Evolutionary conservation across 331 rosid genomes (phyloP).

Genomic region (Malus hybrid): DNA sequence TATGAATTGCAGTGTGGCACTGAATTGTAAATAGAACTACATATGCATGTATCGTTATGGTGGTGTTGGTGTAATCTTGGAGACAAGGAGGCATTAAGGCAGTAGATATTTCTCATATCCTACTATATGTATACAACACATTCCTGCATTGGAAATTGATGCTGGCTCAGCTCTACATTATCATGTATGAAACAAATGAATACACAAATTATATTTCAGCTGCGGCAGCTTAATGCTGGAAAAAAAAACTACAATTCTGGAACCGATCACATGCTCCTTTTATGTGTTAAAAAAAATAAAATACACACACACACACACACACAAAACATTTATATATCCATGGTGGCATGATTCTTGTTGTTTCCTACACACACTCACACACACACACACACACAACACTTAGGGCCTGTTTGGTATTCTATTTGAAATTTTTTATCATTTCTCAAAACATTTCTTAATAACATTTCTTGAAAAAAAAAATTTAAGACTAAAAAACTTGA

Average conservation of each 20-base stretch:
- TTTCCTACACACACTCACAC: not conserved
- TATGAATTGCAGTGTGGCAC: not conserved
- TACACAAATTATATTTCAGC: not conserved
- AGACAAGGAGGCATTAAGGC: conserved; percentile 39
- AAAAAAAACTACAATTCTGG: not conserved
- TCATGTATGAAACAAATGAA: not conserved
- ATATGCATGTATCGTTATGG: not conserved
- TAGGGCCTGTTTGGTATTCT: no score
- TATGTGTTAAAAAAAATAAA: not conserved
- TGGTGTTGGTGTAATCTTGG: not conserved
- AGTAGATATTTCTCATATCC: conserved; percentile 3
- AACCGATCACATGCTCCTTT: conserved; percentile 15
- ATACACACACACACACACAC: not conserved
- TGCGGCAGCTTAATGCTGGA: not conserved
- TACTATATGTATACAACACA: not conserved
- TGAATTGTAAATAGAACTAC: not conserved
- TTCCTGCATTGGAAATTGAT: not conserved
- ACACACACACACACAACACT: no score
- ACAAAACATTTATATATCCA: no score
- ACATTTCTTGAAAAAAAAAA: no score
- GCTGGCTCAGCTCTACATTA: not conserved
- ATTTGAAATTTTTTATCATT: no score
- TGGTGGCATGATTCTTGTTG: not conserved
- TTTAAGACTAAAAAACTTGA: no score
- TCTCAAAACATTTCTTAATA: no score